Percentiles rank a stretch among this genome's conserved stretches.
Conservation (phyloP, 2,329 filamentous ascomycete species). For the Bipolaris victoriae region DNA sequence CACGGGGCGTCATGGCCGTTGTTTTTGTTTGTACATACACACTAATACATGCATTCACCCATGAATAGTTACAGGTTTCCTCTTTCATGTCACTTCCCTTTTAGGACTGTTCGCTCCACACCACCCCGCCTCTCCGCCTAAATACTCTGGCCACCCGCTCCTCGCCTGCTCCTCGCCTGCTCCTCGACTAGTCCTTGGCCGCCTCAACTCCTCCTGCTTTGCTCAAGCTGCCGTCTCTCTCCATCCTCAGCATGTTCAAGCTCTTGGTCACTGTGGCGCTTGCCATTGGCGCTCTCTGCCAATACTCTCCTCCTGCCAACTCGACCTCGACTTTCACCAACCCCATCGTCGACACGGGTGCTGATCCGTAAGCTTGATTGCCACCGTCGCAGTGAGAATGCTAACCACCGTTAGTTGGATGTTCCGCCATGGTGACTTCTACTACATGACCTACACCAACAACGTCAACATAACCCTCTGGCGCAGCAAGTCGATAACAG, state of each 20-base stretch:
- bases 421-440: conserved; percentile 50
- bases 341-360: conserved; percentile 51
- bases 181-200: background rate
- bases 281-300: conserved; percentile 24
- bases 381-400: background rate
- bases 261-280: conserved; percentile 27
- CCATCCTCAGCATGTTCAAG: conserved; percentile 28
- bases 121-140: conserved; percentile 15
- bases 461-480: conserved; percentile 53
- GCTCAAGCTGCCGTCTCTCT: background rate
- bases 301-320: conserved; percentile 21
- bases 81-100: conserved; percentile 9
- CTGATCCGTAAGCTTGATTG: conserved; percentile 51
- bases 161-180: background rate
- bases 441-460: conserved; percentile 56
- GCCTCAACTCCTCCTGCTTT: background rate
- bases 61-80: background rate
- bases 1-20: too few relatives aligned
- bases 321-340: conserved; percentile 51
- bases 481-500: conserved; percentile 50
- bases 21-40: too few relatives aligned
- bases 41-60: too few relatives aligned
- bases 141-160: conserved; percentile 3
- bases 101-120: conserved; percentile 3
- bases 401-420: conserved; percentile 46